These are phyloP conservation scores for Podospora pseudopauciseta DNA, from an alignment of 495 filamentous ascomycete genomes.

Conservation along the genomic window DNA sequence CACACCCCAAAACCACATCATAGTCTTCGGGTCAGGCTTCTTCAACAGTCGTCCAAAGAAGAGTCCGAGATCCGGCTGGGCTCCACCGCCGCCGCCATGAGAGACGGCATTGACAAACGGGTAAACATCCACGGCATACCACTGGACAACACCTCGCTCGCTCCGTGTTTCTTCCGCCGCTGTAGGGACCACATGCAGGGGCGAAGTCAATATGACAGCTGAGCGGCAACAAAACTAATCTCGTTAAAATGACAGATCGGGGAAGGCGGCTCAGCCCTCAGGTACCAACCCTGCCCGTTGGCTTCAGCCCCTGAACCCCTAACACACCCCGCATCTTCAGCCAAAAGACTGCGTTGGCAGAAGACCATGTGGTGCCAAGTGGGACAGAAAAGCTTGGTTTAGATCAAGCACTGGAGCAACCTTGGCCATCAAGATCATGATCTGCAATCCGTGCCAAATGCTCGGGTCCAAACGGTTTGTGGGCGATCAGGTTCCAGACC, in stretches of 20 bases:
- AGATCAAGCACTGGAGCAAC: neutral
- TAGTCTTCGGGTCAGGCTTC: neutral
- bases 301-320: neutral
- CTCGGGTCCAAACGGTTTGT: neutral
- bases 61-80: neutral
- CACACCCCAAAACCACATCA: neutral
- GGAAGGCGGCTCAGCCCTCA: slow-evolving; percentile 3
- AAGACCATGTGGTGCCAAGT: neutral
- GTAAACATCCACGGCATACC: neutral
- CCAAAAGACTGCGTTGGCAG: neutral
- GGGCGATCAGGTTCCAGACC: neutral
- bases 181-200: neutral
- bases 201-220: neutral
- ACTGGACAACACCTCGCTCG: neutral
- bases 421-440: neutral
- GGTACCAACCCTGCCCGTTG: neutral
- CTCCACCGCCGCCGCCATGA: neutral
- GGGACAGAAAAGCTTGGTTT: neutral
- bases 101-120: neutral
- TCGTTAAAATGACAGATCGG: neutral
- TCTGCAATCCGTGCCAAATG: neutral
- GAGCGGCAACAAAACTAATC: neutral
- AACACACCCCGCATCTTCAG: neutral
- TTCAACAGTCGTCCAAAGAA: neutral
- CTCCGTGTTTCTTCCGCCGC: neutral